These are phyloP conservation scores for Sclerotinia nivalis DNA, from an alignment of 2,329 filamentous ascomycete species.

Conservation along the genomic window DNA sequence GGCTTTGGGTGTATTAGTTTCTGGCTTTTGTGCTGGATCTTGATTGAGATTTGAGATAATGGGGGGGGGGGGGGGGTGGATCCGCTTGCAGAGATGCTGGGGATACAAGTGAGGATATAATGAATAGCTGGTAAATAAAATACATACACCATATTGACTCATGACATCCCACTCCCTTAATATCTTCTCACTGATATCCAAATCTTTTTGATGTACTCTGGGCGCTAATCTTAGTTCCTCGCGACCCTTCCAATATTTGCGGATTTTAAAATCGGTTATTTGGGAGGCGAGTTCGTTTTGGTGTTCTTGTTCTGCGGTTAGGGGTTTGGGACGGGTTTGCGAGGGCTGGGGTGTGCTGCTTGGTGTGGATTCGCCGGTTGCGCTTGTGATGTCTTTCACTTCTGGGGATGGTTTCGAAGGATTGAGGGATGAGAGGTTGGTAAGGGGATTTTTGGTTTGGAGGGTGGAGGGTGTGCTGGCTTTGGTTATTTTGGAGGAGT, in stretches of 20 bases:
- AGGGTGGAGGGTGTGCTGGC: constrained; percentile 41
- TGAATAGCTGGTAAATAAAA: constrained; percentile 34
- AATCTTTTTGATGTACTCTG: constrained; percentile 73
- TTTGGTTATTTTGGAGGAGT: constrained; percentile 59
- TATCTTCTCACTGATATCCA: constrained; percentile 79
- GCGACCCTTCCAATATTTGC: constrained; percentile 73
- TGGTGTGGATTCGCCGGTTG: not conserved
- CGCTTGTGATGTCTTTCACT: constrained; percentile 26
- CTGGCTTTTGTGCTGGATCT: not conserved
- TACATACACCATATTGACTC: constrained; percentile 82
- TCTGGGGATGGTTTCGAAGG: constrained; percentile 4
- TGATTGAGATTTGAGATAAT: too few species aligned
- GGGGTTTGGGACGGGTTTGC: constrained; percentile 14
- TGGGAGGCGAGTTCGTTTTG: constrained; percentile 60
- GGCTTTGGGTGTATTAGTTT: constrained; percentile 55
- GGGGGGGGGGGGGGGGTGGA: not conserved
- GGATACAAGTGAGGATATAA: not conserved
- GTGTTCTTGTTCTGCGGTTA: constrained; percentile 46
- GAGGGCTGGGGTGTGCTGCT: not conserved
- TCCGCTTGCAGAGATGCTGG: not conserved
- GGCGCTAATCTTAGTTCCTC: constrained; percentile 68
- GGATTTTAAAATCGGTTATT: constrained; percentile 68
- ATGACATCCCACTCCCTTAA: constrained; percentile 90
- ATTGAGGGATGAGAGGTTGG: not conserved
- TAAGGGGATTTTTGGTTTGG: not conserved